Evolutionary conservation across 331 rosid species (phyloP), one percentile per base, ranked within the genome.

Genomic region (Saraca asoca): DNA sequence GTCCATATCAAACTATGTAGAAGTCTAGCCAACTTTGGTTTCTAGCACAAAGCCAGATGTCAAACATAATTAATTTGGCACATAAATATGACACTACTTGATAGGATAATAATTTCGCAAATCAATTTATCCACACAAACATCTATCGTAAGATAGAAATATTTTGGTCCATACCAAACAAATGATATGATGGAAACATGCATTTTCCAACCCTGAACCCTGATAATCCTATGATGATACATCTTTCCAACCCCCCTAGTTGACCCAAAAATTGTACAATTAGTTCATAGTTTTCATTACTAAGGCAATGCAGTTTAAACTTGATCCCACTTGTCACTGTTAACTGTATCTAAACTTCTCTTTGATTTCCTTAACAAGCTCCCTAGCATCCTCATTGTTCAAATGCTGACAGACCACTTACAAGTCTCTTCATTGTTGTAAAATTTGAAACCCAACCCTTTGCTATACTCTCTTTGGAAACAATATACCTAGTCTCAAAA

Each of bases 371-470:
- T 83, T 78, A 70, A 93, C 41, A 41, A 93, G 46, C 66, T 82
- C 83, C 37, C 73, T 70, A 0, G 98, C 96, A 53, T 84, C 89
- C 7, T 80, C 79, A 7, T 84, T 82, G 81, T 75, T 90, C 0
- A 81, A 41, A 48, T 74, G 31, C 79, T 68, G 66, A 58, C 34
- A 89, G 91, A 46, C 98, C 95, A 34, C 85, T 80, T 15, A 93
- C 94, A 16, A 93, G 94, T 6, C 48, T 44, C 54, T 68, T 90
- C 95, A 93, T 87, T 0, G 90, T 68, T 11, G 82, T 16, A 7
- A 89, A 74, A 67, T 81, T 81, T 0, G 96, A 95, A 38, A 84
- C 56, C 98, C 96, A 84, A 29, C 79, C 75, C 59, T 82, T 82
- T 7, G 12, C 87, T 58, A 93, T 93, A 44, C 85, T 69, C 56